Evolutionary conservation across 129 eudicot species (phyloP).

Genomic region (Pulicaria dysenterica): DNA sequence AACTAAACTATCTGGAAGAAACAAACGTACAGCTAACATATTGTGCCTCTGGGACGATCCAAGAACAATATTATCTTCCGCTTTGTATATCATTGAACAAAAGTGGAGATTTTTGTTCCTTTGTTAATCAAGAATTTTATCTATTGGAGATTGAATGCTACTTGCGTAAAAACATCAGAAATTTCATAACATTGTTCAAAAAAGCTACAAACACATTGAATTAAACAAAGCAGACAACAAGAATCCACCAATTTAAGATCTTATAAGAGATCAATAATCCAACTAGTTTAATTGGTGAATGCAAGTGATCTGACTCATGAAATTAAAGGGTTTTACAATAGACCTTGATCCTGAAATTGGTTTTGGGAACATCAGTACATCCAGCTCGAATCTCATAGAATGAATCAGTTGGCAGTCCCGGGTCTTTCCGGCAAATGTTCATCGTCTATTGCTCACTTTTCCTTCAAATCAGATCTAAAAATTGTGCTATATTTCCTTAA

Average conservation of each 20-base stretch:
- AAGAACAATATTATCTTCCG: background rate
- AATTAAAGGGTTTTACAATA: background rate
- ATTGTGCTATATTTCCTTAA: background rate
- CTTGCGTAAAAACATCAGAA: background rate
- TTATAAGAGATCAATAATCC: background rate
- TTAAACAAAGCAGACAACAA: constrained; percentile 4
- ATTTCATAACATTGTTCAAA: background rate
- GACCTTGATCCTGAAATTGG: constrained; percentile 92
- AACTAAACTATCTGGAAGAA: no score
- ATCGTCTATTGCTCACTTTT: constrained; percentile 23
- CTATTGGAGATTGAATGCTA: constrained; percentile 1
- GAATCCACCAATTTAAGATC: constrained; percentile 12
- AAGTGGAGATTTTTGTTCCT: background rate
- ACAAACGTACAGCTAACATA: background rate
- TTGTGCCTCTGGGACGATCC: background rate
- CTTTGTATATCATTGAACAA: background rate
- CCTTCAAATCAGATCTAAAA: constrained; percentile 27
- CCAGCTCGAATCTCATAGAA: constrained; percentile 83
- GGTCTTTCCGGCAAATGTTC: constrained; percentile 59
- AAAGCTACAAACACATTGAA: constrained; percentile 15
- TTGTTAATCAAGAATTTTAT: background rate
- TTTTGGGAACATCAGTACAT: constrained; percentile 77
- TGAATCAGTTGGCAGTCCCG: constrained; percentile 77
- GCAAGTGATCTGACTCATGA: constrained; percentile 11
- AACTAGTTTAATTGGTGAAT: background rate